Evolutionary conservation across 164 flowering plant species (phyloP), one percentile per base, ranked within the genome.

Genomic region (Echeveria elegans): DNA sequence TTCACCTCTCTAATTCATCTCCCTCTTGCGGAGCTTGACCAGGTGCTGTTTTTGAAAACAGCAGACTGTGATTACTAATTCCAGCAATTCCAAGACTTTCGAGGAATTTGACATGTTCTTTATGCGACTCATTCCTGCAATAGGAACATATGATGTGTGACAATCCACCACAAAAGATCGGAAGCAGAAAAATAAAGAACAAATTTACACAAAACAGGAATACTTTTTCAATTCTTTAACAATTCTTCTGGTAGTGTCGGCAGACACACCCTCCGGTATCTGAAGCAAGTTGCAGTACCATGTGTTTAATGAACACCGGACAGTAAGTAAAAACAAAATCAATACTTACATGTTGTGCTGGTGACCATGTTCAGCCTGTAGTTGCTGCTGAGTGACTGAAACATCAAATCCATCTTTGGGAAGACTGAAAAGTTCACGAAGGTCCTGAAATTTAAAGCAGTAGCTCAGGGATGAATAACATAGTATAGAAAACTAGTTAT

Each of bases 11-110:
- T 19, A 63, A 69, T 62, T 75, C 82, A 47, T 75, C 88, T 65
- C 82, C 90, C 56, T 81, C 92, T 38, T 74, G 66, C n/a, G 63
- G 70, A 69, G n/a, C 78, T 69, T 76, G 79, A 24, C 72, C 76
- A 66, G 92, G 87, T n/a, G 86, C 90, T 32, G 92, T 73, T 84
- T 88, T 92, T 53, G 97, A 92, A 71, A 85, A 95, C 18, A 95
- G 92, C 76, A 95, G 75, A 74, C 92, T 92, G 76, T 95, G 99
- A 63, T 90, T 85, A 77, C 99, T 95, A 59, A 95, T 88, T 68
- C 97, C 99, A 18, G 91, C 97, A 63, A 92, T 92, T 38, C 92
- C 96, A 43, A 75, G 82, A 66, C 80, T 77, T 65, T 92, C 87
- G 53, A 95, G 73, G 68, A 92, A 90, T 64, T 80, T 72, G 24